phyloP scores from a whole-genome alignment of 179 eudicot species.

The Camellia oleifera region DNA sequence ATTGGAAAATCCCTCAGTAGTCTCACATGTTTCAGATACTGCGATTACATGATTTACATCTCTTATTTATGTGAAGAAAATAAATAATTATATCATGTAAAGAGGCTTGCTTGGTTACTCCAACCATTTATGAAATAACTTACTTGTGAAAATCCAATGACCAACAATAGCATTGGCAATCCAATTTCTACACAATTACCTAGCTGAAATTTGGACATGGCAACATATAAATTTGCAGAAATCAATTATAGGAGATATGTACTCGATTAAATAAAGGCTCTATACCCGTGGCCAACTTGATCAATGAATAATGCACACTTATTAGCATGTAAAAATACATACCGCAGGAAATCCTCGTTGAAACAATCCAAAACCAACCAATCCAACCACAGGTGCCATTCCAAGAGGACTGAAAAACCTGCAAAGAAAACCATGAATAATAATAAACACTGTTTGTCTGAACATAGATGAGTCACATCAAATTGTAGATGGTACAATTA shows the following conservation, averaged over 20 bases:
- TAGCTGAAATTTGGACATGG: constrained; percentile 47
- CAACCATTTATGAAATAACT: constrained; percentile 24
- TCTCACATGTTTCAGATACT: constrained; percentile 89
- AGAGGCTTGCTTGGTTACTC: background rate
- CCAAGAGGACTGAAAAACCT: constrained; percentile 99
- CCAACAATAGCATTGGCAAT: constrained; percentile 77
- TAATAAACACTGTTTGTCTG: background rate
- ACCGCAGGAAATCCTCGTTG: constrained; percentile 89
- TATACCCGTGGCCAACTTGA: background rate
- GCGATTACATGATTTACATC: constrained; percentile 22
- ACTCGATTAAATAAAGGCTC: background rate
- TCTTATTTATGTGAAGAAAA: background rate
- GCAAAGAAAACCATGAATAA: constrained; percentile 19
- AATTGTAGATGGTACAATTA: background rate
- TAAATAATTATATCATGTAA: background rate
- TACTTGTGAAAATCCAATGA: constrained; percentile 89
- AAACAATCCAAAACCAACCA: constrained; percentile 88
- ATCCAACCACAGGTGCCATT: constrained; percentile 98
- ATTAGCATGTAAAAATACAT: constrained; percentile 19
- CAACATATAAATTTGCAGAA: background rate
- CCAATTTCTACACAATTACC: constrained; percentile 98
- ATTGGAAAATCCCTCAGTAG: constrained; percentile 76
- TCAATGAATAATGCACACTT: background rate
- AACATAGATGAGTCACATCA: background rate
- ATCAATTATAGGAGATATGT: too few species aligned